These are phyloP conservation scores for Pontederia crassipes DNA, from an alignment of 176 grass and related monocot genomes.

Conservation along the genomic window DNA sequence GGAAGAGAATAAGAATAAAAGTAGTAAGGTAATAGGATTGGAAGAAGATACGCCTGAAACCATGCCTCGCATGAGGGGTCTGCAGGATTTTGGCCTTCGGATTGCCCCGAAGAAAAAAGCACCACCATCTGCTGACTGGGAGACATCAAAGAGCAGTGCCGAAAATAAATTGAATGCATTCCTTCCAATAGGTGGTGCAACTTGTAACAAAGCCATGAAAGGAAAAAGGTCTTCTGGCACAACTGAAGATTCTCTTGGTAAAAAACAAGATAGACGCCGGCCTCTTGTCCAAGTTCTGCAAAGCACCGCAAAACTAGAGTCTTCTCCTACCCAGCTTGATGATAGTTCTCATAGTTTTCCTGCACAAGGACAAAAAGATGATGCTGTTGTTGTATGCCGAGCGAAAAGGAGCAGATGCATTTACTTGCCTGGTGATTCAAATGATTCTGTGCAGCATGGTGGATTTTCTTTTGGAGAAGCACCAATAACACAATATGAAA, in stretches of 20 bases:
- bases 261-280: slow-evolving; percentile 51
- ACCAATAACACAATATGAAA: slow-evolving; percentile 42
- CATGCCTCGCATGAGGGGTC: slow-evolving; percentile 26
- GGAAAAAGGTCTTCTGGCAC: slow-evolving; percentile 46
- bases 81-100: slow-evolving; percentile 31
- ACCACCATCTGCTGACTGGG: slow-evolving; percentile 20
- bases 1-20: slow-evolving; percentile 16
- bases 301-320: slow-evolving; percentile 33
- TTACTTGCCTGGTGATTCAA: slow-evolving; percentile 61
- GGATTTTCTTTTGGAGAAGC: slow-evolving; percentile 41
- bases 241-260: slow-evolving; percentile 47
- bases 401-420: slow-evolving; percentile 46
- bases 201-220: slow-evolving; percentile 20
- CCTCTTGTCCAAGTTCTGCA: slow-evolving; percentile 56
- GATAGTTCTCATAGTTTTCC: slow-evolving; percentile 33
- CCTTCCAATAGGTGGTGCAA: slow-evolving; percentile 29
- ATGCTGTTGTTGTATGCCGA: slow-evolving; percentile 23
- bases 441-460: slow-evolving; percentile 48
- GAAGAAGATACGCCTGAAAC: slow-evolving; percentile 29
- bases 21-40: slow-evolving; percentile 13
- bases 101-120: slow-evolving; percentile 43
- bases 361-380: slow-evolving; percentile 33
- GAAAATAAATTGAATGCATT: slow-evolving; percentile 31
- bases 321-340: slow-evolving; percentile 24
- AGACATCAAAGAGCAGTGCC: slow-evolving; percentile 22